phyloP scores from a whole-genome alignment of 192 early-diverging fungal species.

The Coemansia brasiliensis region DNA sequence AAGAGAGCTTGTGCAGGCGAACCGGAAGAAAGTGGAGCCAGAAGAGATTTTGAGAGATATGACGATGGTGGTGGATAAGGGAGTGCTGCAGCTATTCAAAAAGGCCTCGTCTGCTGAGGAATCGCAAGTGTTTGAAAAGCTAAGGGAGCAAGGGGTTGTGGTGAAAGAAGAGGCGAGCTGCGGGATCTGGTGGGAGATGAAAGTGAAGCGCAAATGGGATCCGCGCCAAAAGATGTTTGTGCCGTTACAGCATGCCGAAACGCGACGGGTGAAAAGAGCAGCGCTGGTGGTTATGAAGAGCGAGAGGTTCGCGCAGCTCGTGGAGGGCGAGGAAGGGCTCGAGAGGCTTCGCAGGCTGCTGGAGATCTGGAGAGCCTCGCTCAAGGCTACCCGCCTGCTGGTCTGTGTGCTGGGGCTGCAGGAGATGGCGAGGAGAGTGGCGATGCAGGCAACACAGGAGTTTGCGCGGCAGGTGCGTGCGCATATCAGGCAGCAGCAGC shows the following conservation, averaged over 20 bases:
- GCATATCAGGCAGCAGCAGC: slow-evolving; percentile 16
- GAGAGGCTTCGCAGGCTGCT: slow-evolving; percentile 5
- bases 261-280: neutral
- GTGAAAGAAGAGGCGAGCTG: neutral
- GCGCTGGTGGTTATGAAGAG: slow-evolving; percentile 31
- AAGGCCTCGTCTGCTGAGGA: neutral
- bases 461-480: slow-evolving; percentile 43
- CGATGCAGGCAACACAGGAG: slow-evolving; percentile 21
- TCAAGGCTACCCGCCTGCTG: slow-evolving; percentile 19
- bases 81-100: slow-evolving; percentile 7
- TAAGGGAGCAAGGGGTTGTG: slow-evolving; percentile 4
- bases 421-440: slow-evolving; percentile 9
- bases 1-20: slow-evolving; percentile 5
- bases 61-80: slow-evolving; percentile 26
- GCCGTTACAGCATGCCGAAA: slow-evolving; percentile 4
- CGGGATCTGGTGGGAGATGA: slow-evolving; percentile 33
- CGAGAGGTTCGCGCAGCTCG: slow-evolving; percentile 16
- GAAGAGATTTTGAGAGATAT: slow-evolving; percentile 18
- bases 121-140: slow-evolving; percentile 4
- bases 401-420: slow-evolving; percentile 42
- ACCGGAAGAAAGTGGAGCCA: slow-evolving; percentile 19
- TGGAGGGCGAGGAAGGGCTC: neutral
- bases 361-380: slow-evolving; percentile 36
- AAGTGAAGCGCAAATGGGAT: slow-evolving; percentile 34
- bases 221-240: slow-evolving; percentile 15